Percentiles rank a stretch among this genome's conserved stretches.
These are phyloP conservation scores for Teratosphaeria viscida DNA, from an alignment of 2,329 filamentous ascomycete species.

Conservation along the genomic window DNA sequence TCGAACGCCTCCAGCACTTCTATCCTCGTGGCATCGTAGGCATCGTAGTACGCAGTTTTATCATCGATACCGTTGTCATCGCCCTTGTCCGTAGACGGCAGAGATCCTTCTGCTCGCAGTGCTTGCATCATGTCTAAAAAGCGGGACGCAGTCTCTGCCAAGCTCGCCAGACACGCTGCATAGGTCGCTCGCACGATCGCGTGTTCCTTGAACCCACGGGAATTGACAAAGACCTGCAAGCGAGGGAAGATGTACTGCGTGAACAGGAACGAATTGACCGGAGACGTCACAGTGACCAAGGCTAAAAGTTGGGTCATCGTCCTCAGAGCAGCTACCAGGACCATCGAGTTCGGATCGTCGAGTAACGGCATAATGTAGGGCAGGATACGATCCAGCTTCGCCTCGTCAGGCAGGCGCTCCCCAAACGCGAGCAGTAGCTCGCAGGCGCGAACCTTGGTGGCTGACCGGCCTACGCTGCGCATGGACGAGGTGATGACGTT, in stretches of 20 bases:
- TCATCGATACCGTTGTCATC: conserved; percentile 56
- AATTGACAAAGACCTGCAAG: conserved; percentile 47
- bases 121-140: conserved; percentile 90
- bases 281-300: conserved; percentile 78
- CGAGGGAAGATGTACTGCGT: conserved; percentile 55
- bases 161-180: conserved; percentile 78
- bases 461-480: conserved; percentile 76
- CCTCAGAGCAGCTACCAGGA: conserved; percentile 74
- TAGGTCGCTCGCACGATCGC: conserved; percentile 79
- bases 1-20: conserved; percentile 81
- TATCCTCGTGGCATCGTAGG: conserved; percentile 77
- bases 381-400: conserved; percentile 84
- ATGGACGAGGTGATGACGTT: conserved; percentile 81
- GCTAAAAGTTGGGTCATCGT: conserved; percentile 82
- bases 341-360: conserved; percentile 70
- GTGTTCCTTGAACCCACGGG: conserved; percentile 35
- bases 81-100: conserved; percentile 67
- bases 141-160: conserved; percentile 72
- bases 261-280: conserved; percentile 57
- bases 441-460: conserved; percentile 79
- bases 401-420: conserved; percentile 85
- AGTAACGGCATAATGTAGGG: conserved; percentile 80
- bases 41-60: conserved; percentile 60
- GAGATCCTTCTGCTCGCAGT: conserved; percentile 69
- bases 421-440: conserved; percentile 87